These are phyloP conservation scores for Phaeodactylum tricornutum DNA, from an alignment of 108 stramenopile genomes.

Conservation along the genomic window DNA sequence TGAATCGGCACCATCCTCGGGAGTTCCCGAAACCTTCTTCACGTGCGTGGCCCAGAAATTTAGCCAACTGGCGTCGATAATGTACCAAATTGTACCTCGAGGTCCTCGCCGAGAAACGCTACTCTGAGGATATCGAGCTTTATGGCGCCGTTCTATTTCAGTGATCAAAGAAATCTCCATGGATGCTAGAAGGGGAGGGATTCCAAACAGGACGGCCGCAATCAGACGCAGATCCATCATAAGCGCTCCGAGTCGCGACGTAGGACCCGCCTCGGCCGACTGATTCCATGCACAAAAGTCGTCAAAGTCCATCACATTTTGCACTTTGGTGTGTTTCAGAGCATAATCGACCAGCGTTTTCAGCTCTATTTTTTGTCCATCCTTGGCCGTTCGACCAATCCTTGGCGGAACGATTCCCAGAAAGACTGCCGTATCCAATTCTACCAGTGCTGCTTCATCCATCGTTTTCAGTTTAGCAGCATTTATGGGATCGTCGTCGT, in stretches of 20 bases:
- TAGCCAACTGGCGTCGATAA: slow-evolving; percentile 67
- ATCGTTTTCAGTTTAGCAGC: slow-evolving; percentile 2
- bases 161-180: slow-evolving; percentile 49
- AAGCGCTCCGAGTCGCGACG: slow-evolving; percentile 46
- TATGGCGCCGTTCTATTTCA: slow-evolving; percentile 66
- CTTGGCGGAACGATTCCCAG: slow-evolving; percentile 40
- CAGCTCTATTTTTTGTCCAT: slow-evolving; percentile 7
- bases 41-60: slow-evolving; percentile 39
- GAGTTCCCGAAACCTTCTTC: slow-evolving; percentile 21
- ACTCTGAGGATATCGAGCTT: slow-evolving; percentile 55
- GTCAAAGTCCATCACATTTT: slow-evolving; percentile 25
- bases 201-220: slow-evolving; percentile 66
- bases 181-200: slow-evolving; percentile 54
- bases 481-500: slow-evolving; percentile 8
- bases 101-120: slow-evolving; percentile 64
- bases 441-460: slow-evolving; percentile 13
- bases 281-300: slow-evolving; percentile 52
- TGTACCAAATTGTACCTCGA: slow-evolving; percentile 72
- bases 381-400: not conserved
- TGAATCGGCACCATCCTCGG: slow-evolving; percentile 32
- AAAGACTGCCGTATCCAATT: slow-evolving; percentile 28
- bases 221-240: slow-evolving; percentile 65
- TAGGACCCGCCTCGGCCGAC: slow-evolving; percentile 12
- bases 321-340: slow-evolving; percentile 2
- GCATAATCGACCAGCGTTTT: slow-evolving; percentile 26